Percentiles rank a stretch among this genome's conserved stretches.
phyloP scores from a whole-genome alignment of 202 grass and related monocot genomes.

The Eragrostis tef region DNA sequence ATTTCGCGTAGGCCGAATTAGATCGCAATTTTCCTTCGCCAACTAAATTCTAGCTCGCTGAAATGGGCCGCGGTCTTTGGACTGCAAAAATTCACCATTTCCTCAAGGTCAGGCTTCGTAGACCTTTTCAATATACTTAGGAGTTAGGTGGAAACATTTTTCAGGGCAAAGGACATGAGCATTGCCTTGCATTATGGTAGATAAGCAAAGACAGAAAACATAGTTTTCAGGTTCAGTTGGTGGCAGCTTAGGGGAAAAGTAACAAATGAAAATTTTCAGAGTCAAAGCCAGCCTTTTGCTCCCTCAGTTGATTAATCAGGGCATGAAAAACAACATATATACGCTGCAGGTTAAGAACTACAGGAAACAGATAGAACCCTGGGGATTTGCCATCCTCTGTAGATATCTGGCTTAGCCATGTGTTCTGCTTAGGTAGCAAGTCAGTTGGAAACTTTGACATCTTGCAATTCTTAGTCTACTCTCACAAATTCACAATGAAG shows the following conservation, averaged over 20 bases:
- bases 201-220: no score
- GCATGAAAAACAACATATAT: no score
- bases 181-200: not conserved
- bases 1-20: no score
- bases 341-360: not conserved
- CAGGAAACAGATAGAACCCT: not conserved
- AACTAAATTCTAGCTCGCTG: no score
- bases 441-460: not conserved
- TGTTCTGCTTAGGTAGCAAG: not conserved
- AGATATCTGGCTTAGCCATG: not conserved
- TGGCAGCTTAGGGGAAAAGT: not conserved
- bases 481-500: constrained; percentile 41
- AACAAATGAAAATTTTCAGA: no score
- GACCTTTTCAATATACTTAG: not conserved
- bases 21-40: no score
- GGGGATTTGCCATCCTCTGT: not conserved
- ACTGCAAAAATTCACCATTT: not conserved
- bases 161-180: not conserved
- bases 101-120: not conserved
- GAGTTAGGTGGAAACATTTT: not conserved
- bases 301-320: no score
- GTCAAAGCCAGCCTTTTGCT: no score
- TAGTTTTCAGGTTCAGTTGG: not conserved
- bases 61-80: no score
- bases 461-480: constrained; percentile 14